Conservation (phyloP, 1,284 basidiomycete species). For the Violaceomyces palustris region DNA sequence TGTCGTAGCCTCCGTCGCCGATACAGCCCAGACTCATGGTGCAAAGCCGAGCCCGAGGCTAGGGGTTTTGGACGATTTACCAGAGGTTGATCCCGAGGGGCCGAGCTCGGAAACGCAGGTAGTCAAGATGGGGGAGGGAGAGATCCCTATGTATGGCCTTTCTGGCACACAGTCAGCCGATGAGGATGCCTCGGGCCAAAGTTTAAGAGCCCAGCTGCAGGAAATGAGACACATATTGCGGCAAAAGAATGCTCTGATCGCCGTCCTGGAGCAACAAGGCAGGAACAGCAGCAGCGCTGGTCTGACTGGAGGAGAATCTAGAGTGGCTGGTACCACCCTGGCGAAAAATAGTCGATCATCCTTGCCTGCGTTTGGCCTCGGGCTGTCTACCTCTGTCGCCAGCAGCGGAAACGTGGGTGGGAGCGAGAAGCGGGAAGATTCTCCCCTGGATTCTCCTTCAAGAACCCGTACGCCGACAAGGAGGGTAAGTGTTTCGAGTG, state of each 20-base stretch:
- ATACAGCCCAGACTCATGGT: too few species aligned
- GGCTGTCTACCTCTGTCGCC: neutral
- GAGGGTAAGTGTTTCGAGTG: neutral
- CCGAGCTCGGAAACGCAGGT: too few species aligned
- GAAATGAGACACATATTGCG: constrained; percentile 11
- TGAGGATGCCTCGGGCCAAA: too few species aligned
- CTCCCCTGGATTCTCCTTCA: neutral
- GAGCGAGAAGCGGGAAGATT: neutral
- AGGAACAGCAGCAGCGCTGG: neutral
- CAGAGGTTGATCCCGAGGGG: too few species aligned
- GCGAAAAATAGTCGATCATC: neutral
- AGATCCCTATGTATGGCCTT: too few species aligned
- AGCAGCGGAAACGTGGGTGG: neutral
- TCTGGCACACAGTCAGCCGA: too few species aligned
- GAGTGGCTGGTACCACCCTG: neutral
- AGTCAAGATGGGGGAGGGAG: too few species aligned
- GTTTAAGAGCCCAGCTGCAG: constrained; percentile 8
- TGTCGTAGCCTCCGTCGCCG: too few species aligned
- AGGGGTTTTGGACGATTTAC: too few species aligned
- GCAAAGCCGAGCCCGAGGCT: too few species aligned
- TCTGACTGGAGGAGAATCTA: neutral
- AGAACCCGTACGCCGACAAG: neutral
- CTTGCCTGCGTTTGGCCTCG: neutral
- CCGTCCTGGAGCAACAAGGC: constrained; percentile 3
- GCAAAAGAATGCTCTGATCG: constrained; percentile 15